Conservation (phyloP, 768 basidiomycete species). For the Phylloporus sp. region DNA sequence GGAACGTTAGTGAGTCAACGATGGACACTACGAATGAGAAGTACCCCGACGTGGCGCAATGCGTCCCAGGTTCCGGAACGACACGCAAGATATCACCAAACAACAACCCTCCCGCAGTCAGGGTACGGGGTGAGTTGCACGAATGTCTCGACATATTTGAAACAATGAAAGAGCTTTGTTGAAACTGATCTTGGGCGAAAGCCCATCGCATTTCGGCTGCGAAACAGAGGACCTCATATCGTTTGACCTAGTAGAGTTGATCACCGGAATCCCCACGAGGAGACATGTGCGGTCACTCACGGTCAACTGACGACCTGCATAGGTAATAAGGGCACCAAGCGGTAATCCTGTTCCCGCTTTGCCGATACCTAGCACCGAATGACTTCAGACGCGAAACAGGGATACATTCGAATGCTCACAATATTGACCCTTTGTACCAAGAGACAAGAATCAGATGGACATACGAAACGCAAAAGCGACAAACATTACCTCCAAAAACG, state of each 20-base stretch:
- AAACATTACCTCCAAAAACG: constrained; percentile 19
- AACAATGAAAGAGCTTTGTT: constrained; percentile 20
- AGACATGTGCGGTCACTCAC: constrained; percentile 6
- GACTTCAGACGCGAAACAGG: neutral
- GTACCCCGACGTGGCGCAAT: constrained; percentile 1
- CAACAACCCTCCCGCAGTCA: neutral
- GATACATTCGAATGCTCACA: constrained; percentile 13
- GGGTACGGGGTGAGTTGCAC: neutral
- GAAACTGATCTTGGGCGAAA: constrained; percentile 4
- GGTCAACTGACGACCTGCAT: constrained; percentile 20
- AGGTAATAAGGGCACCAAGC: constrained; percentile 22
- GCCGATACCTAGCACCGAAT: constrained; percentile 19
- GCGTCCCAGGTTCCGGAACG: constrained; percentile 3
- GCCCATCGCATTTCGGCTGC: constrained; percentile 25
- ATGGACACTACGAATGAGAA: neutral
- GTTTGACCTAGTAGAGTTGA: constrained; percentile 15
- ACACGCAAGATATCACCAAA: constrained; percentile 19
- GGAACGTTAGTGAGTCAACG: neutral
- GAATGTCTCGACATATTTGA: constrained; percentile 7
- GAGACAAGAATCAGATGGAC: neutral
- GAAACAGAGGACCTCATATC: constrained; percentile 29
- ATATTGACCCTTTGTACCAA: constrained; percentile 18
- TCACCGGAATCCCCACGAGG: neutral
- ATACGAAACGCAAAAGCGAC: neutral
- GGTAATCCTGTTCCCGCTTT: constrained; percentile 26